Percentiles rank a stretch among this genome's conserved stretches.
Evolutionary conservation across 2,329 filamentous ascomycete species (phyloP).

Genomic region (Meredithiella fracta): DNA sequence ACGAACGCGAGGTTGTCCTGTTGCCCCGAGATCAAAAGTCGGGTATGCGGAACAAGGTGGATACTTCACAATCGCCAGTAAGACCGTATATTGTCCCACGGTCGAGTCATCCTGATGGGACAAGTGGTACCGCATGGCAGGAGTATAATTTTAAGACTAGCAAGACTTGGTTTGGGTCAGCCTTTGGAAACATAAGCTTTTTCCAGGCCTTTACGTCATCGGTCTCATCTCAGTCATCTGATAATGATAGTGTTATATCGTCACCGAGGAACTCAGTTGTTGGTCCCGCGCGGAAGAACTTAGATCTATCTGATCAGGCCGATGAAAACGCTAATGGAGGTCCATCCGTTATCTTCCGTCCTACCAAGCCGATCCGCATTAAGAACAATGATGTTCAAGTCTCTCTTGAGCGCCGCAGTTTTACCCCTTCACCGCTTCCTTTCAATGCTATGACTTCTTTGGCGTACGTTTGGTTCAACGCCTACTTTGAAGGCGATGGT

Average conservation of each 20-base stretch:
- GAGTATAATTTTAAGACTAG: slow-evolving; percentile 13
- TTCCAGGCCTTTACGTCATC: slow-evolving; percentile 14
- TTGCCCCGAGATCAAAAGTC: slow-evolving; percentile 7
- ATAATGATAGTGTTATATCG: slow-evolving; percentile 11
- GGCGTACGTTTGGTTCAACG: slow-evolving; percentile 94
- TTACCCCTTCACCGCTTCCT: slow-evolving; percentile 57
- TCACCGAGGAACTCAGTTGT: slow-evolving; percentile 9
- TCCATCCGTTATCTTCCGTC: slow-evolving; percentile 63
- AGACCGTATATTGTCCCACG: slow-evolving; percentile 9
- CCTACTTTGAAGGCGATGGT: slow-evolving; percentile 62
- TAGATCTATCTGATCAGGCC: slow-evolving; percentile 11
- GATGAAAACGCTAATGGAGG: slow-evolving; percentile 39
- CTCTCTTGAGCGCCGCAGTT: slow-evolving; percentile 72
- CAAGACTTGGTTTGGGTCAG: slow-evolving; percentile 13
- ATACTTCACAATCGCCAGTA: not conserved
- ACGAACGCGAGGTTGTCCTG: slow-evolving; percentile 50
- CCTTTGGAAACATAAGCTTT: slow-evolving; percentile 13
- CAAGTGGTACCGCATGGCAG: slow-evolving; percentile 12
- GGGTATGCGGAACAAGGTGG: slow-evolving; percentile 2
- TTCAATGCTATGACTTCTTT: slow-evolving; percentile 84
- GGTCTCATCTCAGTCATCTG: slow-evolving; percentile 11
- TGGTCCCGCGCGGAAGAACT: slow-evolving; percentile 5
- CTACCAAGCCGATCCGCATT: slow-evolving; percentile 49
- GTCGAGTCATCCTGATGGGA: slow-evolving; percentile 7
- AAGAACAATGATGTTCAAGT: slow-evolving; percentile 80